Percentiles rank a stretch among this genome's conserved stretches.
Conservation (phyloP, 306 rosid genomes). For the Pachyrhizus erosus region DNA sequence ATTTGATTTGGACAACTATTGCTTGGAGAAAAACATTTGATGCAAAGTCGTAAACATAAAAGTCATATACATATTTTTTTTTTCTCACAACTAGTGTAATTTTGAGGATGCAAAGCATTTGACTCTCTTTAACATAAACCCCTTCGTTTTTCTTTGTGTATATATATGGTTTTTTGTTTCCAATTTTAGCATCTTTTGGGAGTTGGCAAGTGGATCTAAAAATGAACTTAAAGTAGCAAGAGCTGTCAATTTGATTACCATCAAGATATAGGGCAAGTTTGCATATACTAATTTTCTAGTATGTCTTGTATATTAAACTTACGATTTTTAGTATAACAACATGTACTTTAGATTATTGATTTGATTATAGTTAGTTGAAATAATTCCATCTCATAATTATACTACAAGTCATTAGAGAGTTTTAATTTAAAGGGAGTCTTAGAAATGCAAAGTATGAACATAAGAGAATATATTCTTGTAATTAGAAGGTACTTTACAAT, state of each 20-base stretch:
- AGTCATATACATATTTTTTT: too few species aligned
- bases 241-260: conserved; percentile 50
- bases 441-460: neutral
- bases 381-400: neutral
- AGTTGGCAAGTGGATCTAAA: too few species aligned
- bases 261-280: too few species aligned
- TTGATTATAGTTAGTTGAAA: neutral
- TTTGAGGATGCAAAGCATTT: too few species aligned
- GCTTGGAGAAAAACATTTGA: too few species aligned
- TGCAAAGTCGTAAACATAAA: too few species aligned
- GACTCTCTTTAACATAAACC: too few species aligned
- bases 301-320: neutral
- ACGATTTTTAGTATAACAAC: neutral
- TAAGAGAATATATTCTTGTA: neutral
- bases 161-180: too few species aligned
- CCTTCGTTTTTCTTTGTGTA: too few species aligned
- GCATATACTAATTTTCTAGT: too few species aligned
- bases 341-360: neutral
- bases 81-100: too few species aligned
- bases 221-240: conserved; percentile 42
- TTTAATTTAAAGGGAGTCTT: neutral
- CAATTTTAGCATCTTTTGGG: neutral
- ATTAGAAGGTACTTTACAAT: neutral
- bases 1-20: too few species aligned
- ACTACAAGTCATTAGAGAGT: neutral